Conservation (phyloP, 164 flowering plant species). For the Dillenia turbinata region DNA sequence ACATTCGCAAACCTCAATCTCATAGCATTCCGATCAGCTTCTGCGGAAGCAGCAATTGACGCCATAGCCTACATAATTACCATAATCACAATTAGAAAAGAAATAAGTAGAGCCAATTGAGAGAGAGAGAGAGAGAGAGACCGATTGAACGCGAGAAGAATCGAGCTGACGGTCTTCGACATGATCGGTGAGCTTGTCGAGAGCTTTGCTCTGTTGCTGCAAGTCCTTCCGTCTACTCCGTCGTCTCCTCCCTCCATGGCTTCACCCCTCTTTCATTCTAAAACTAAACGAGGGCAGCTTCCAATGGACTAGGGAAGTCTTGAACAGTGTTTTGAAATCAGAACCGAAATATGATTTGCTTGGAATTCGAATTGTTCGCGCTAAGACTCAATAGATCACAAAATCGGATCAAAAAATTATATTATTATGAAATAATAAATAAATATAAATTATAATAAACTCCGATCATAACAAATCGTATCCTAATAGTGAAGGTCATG, state of each 20-base stretch:
- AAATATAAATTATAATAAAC: too few relatives aligned
- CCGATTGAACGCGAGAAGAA: conserved; percentile 88
- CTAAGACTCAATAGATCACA: too few relatives aligned
- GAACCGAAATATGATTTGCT: too few relatives aligned
- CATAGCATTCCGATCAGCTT: conserved; percentile 87
- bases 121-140: conserved; percentile 9
- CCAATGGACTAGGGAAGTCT: too few relatives aligned
- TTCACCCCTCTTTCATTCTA: neutral
- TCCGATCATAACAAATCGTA: too few relatives aligned
- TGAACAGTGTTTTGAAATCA: too few relatives aligned
- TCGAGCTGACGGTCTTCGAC: conserved; percentile 98
- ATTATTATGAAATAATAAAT: too few relatives aligned
- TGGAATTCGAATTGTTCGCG: too few relatives aligned
- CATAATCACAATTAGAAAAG: neutral
- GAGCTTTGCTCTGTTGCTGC: conserved; percentile 96
- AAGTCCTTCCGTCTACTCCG: conserved; percentile 71
- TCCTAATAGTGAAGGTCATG: too few relatives aligned
- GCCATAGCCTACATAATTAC: conserved; percentile 82
- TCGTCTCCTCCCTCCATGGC: conserved; percentile 64
- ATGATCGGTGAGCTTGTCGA: conserved; percentile 96
- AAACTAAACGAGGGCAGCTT: too few relatives aligned
- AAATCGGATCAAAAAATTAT: too few relatives aligned
- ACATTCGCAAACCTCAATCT: conserved; percentile 47
- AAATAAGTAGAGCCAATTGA: neutral
- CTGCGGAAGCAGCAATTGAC: conserved; percentile 80